Conservation (phyloP, 371 early-diverging fungal species). For the Haplosporangium sp. region DNA sequence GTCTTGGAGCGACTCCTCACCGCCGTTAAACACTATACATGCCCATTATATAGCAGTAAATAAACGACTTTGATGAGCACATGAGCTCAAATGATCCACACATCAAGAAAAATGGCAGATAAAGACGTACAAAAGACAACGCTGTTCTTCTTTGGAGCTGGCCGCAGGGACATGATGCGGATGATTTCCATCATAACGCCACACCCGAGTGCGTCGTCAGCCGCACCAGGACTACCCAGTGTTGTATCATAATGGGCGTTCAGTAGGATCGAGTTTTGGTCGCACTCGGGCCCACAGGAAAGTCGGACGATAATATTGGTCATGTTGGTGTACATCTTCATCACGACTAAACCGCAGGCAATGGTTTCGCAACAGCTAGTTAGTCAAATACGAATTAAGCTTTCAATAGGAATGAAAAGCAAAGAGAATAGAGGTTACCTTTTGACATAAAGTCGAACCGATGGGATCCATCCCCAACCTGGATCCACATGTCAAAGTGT, state of each 20-base stretch:
- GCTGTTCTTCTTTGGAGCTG: conserved; percentile 61
- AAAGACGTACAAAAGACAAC: conserved; percentile 66
- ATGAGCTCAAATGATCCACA: no score
- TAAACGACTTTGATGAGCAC: background rate
- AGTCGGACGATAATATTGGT: conserved; percentile 79
- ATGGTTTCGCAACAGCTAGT: background rate
- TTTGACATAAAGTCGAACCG: conserved; percentile 80
- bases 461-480: conserved; percentile 73
- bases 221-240: conserved; percentile 66
- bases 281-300: conserved; percentile 73
- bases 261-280: conserved; percentile 72
- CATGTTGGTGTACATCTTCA: conserved; percentile 74
- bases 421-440: conserved; percentile 52
- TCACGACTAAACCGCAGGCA: conserved; percentile 56
- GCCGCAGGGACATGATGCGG: conserved; percentile 66
- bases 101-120: background rate
- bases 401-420: background rate
- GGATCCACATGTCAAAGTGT: conserved; percentile 71
- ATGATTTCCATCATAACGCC: conserved; percentile 83
- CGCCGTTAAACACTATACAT: conserved; percentile 54
- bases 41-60: background rate
- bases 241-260: conserved; percentile 81
- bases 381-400: background rate
- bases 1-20: conserved; percentile 82
- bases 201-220: conserved; percentile 77